Evolutionary conservation across 306 rosid genomes (phyloP).

Genomic region (Cicer pinnatifidum): DNA sequence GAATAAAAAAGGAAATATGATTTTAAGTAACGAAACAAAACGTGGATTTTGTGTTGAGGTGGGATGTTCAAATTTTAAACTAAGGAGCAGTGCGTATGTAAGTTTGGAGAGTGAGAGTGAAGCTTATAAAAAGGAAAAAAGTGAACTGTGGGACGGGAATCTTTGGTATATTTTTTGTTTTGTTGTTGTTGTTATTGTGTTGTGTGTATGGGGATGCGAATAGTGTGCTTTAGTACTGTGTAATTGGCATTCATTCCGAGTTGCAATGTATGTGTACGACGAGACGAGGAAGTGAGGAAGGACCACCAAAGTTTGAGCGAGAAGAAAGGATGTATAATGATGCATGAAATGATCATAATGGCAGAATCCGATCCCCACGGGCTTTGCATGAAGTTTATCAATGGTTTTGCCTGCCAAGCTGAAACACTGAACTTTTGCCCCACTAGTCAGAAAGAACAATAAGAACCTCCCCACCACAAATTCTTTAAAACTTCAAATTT

Average conservation of each 20-base stretch:
- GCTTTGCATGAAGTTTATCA: constrained; percentile 38
- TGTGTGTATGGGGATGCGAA: not conserved
- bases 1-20: constrained; percentile 38
- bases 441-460: constrained; percentile 1
- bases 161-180: not conserved
- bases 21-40: constrained; percentile 1
- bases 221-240: constrained; percentile 20
- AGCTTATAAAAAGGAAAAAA: constrained; percentile 35
- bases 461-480: no score
- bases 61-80: constrained; percentile 45
- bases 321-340: constrained; percentile 28
- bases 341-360: not conserved
- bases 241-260: constrained; percentile 7
- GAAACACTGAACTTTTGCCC: constrained; percentile 11
- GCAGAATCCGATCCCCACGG: constrained; percentile 41
- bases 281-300: not conserved
- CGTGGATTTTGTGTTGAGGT: not conserved
- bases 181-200: not conserved
- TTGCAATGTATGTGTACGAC: not conserved
- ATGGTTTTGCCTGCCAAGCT: constrained; percentile 7
- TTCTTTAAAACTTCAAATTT: no score
- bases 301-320: constrained; percentile 38
- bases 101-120: constrained; percentile 15
- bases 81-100: not conserved
- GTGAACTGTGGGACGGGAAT: constrained; percentile 43